These are phyloP conservation scores for Prinsepia uniflora DNA, from an alignment of 306 rosid species.

Conservation along the genomic window DNA sequence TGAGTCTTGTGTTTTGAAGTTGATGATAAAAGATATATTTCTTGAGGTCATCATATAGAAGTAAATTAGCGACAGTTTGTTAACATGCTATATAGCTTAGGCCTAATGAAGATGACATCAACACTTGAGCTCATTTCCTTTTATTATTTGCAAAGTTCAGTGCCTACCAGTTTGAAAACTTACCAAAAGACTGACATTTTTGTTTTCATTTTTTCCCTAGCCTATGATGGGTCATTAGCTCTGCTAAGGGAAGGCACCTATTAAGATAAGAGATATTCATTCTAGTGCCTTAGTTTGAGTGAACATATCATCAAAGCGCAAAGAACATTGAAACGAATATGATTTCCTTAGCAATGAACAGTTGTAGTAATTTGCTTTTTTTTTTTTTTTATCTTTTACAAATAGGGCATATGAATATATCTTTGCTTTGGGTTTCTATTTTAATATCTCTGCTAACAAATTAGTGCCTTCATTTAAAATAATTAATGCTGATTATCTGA, in stretches of 20 bases:
- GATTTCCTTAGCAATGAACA: background rate
- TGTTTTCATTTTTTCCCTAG: too few species aligned
- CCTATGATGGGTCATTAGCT: constrained; percentile 5
- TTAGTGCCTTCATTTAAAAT: background rate
- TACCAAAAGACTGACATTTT: too few species aligned
- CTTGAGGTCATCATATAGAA: too few species aligned
- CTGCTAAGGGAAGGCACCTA: constrained; percentile 10
- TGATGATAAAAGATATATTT: too few species aligned
- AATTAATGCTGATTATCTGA: background rate
- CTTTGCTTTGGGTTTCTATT: background rate
- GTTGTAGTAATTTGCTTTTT: background rate
- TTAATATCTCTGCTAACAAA: too few species aligned
- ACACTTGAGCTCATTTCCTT: too few species aligned
- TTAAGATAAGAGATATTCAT: constrained; percentile 19
- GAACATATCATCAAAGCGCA: background rate
- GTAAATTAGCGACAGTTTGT: too few species aligned
- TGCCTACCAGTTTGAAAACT: too few species aligned
- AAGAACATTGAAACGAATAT: background rate
- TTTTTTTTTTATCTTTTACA: background rate
- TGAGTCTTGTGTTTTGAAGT: too few species aligned
- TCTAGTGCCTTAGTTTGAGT: constrained; percentile 13
- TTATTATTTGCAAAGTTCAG: too few species aligned
- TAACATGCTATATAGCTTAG: too few species aligned
- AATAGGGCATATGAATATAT: background rate
- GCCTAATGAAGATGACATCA: too few species aligned